phyloP scores from a whole-genome alignment of 495 filamentous ascomycete species.

The Xylaria acuta region DNA sequence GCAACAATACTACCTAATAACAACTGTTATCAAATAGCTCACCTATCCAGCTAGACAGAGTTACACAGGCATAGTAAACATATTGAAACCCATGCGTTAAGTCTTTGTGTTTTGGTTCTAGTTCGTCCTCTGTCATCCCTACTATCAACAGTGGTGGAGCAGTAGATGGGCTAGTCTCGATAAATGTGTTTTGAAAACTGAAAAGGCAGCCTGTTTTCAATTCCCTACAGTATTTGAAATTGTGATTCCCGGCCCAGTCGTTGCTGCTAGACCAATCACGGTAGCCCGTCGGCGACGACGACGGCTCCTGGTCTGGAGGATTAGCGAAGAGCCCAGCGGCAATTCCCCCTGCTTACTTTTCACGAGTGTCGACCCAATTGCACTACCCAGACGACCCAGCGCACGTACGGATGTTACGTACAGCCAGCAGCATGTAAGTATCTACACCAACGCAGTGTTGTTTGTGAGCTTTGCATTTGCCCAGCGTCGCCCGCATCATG shows the following conservation, averaged over 20 bases:
- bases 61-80: conserved; percentile 2
- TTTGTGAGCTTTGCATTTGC: not conserved
- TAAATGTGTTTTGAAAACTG: conserved; percentile 9
- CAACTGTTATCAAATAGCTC: not conserved
- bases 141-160: conserved; percentile 3
- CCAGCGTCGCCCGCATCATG: not conserved
- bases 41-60: not conserved
- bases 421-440: no score
- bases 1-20: not conserved
- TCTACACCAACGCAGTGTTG: no score
- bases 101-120: not conserved
- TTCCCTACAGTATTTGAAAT: conserved; percentile 17
- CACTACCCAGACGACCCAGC: not conserved
- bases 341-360: conserved; percentile 14
- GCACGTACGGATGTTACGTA: not conserved
- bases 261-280: conserved; percentile 4
- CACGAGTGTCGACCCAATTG: not conserved
- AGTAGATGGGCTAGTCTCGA: not conserved
- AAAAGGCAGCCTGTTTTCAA: not conserved
- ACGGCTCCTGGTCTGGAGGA: conserved; percentile 13
- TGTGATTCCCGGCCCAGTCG: not conserved
- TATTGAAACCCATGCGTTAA: not conserved
- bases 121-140: not conserved
- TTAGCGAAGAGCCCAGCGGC: not conserved
- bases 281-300: conserved; percentile 4